A percentile compares a stretch with the other conserved stretches of the same genome.
These are phyloP conservation scores for Eimeria falciformis DNA, from an alignment of 169 alveolate genomes.

Conservation along the genomic window DNA sequence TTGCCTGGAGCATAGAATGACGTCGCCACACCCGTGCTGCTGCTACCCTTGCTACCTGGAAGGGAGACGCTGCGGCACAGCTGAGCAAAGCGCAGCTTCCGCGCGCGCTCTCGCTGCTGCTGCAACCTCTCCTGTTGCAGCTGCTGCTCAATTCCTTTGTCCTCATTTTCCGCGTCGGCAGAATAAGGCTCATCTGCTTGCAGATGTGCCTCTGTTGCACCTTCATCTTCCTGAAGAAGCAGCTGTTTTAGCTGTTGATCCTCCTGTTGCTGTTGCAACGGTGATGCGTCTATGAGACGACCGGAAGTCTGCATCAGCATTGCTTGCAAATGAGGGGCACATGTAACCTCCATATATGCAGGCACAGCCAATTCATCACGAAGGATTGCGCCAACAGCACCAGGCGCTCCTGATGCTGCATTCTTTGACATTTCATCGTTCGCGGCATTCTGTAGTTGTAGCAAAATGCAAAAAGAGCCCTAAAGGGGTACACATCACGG, in stretches of 20 bases:
- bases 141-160: slow-evolving; percentile 41
- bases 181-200: neutral
- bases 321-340: slow-evolving; percentile 63
- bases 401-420: neutral
- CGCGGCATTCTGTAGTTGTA: neutral
- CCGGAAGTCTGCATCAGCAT: slow-evolving; percentile 40
- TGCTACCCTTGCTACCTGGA: neutral
- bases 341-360: slow-evolving; percentile 5
- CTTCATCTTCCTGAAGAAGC: slow-evolving; percentile 71
- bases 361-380: slow-evolving; percentile 47
- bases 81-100: slow-evolving; percentile 73
- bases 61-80: slow-evolving; percentile 23
- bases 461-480: slow-evolving; percentile 50
- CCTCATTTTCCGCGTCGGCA: neutral
- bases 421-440: neutral
- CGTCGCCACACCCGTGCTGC: slow-evolving; percentile 46
- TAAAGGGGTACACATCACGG: neutral
- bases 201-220: slow-evolving; percentile 16
- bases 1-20: slow-evolving; percentile 67
- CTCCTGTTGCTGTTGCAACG: slow-evolving; percentile 69
- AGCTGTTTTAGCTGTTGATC: slow-evolving; percentile 76
- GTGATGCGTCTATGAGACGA: slow-evolving; percentile 50
- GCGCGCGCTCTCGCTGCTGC: slow-evolving; percentile 77
- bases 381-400: neutral
- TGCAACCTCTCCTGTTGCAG: slow-evolving; percentile 70